Base-by-base conservation (phyloP, 192 early-diverging fungal species). In the Phlyctochytrium arcticum region DNA sequence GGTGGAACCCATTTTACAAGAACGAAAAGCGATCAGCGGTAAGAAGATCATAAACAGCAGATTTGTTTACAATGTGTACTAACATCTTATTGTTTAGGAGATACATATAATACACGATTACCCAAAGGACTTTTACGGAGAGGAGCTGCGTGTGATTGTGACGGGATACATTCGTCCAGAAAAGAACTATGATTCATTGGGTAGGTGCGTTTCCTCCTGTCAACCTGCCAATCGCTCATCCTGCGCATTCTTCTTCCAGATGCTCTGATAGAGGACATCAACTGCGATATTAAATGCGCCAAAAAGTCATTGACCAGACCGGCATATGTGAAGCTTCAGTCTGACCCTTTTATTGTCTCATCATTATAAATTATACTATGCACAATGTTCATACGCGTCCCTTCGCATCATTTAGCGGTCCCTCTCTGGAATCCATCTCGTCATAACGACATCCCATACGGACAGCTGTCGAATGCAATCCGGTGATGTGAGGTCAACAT, bases 1-100 rank as follows among this genome's bases (percentile, higher is more conserved):
- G 97, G 17, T 99, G 97, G 97, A 99, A 99, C 76, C 97, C 97
- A 12, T 98, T 88, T 91, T 83, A 93, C 72, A 91, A 98, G 64
- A 99, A 99, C 74, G 90, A 97, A 72, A 92, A 94, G 75, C 84
- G 89, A 46, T 93, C 92, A 12, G 95, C 93, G 58, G 88, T 89
- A 70, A 63, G 83, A 75, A 33, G 23, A 4, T 29, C n/a, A n/a
- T n/a, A n/a, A n/a, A n/a, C n/a, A n/a, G n/a, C n/a, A n/a, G n/a
- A n/a, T n/a, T n/a, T n/a, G n/a, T n/a, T n/a, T n/a, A 30, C 24
- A 15, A 53, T 4, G 19, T 17, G 29, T 53, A 30, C 9, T 8
- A 12, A n/a, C 55, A 17, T 30, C 0, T 57, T 57, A 23, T 57
- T 34, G 24, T 26, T 31, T 36, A 87, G 86, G 97, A 99, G 69